These are phyloP conservation scores for Neofusicoccum sp. DNA, from an alignment of 2,329 filamentous ascomycete genomes.

Conservation along the genomic window DNA sequence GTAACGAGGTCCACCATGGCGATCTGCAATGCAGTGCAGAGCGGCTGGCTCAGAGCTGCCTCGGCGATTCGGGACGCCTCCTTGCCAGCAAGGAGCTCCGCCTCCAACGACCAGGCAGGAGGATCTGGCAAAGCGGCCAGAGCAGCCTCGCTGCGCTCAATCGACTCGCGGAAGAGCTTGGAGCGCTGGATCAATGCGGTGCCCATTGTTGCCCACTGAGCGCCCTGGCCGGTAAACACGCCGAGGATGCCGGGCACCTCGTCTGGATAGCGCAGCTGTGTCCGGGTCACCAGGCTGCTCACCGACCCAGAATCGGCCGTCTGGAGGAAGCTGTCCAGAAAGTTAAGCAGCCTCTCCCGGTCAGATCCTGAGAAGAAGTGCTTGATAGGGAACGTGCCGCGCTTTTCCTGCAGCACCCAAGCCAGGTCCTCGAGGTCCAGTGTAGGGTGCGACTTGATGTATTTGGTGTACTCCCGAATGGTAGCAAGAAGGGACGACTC, in stretches of 20 bases:
- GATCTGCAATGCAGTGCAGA: slow-evolving; percentile 43
- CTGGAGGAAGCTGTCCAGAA: slow-evolving; percentile 1
- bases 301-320: neutral
- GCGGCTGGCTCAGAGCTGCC: slow-evolving; percentile 33
- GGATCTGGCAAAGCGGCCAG: slow-evolving; percentile 15
- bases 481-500: slow-evolving; percentile 12
- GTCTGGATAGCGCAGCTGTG: neutral
- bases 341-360: slow-evolving; percentile 2
- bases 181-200: slow-evolving; percentile 35
- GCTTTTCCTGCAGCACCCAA: slow-evolving; percentile 24
- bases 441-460: slow-evolving; percentile 3
- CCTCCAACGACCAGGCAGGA: slow-evolving; percentile 25
- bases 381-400: slow-evolving; percentile 22
- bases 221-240: slow-evolving; percentile 49
- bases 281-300: neutral
- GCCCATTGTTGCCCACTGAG: slow-evolving; percentile 47
- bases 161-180: slow-evolving; percentile 26
- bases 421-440: slow-evolving; percentile 20
- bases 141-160: slow-evolving; percentile 30
- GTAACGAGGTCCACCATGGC: slow-evolving; percentile 35
- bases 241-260: slow-evolving; percentile 30
- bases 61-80: slow-evolving; percentile 22
- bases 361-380: neutral
- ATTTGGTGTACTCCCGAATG: slow-evolving; percentile 6
- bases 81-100: slow-evolving; percentile 22